Evolutionary conservation across 202 grass and related monocot species (phyloP).

Genomic region (Brachypodium distachyon): DNA sequence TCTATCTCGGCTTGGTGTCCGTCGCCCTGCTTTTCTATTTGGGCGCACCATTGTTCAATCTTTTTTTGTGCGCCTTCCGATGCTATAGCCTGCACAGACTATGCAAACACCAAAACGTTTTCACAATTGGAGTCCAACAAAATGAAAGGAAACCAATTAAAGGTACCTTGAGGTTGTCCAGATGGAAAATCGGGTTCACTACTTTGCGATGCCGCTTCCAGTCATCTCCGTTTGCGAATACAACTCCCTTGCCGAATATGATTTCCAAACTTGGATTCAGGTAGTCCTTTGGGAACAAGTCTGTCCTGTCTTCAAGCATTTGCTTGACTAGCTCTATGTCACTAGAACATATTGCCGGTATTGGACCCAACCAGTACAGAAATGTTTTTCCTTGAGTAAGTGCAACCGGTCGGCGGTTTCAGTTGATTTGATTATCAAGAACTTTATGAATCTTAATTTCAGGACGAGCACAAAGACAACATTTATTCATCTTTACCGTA

Average conservation of each 20-base stretch:
- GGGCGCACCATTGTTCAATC: neutral
- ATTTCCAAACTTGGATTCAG: neutral
- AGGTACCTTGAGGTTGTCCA: slow-evolving; percentile 39
- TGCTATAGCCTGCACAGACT: slow-evolving; percentile 16
- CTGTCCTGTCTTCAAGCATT: slow-evolving; percentile 11
- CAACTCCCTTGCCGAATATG: slow-evolving; percentile 23
- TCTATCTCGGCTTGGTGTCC: neutral
- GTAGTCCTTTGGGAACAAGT: neutral
- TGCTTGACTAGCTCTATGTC: slow-evolving; percentile 13
- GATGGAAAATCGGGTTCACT: slow-evolving; percentile 35
- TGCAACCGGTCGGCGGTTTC: too few species aligned
- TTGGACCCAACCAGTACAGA: slow-evolving; percentile 22
- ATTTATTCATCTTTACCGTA: neutral
- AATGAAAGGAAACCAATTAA: neutral
- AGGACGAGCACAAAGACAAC: neutral
- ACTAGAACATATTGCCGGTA: neutral
- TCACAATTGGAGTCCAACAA: neutral
- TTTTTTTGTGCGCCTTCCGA: slow-evolving; percentile 14
- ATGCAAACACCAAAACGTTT: neutral
- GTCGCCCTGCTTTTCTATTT: neutral
- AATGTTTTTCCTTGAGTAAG: slow-evolving; percentile 7
- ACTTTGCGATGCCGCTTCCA: slow-evolving; percentile 38
- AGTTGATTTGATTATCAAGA: neutral
- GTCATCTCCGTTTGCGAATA: slow-evolving; percentile 2
- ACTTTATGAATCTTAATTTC: neutral